Evolutionary conservation across 2,329 filamentous ascomycete species (phyloP), one percentile per base, ranked within the genome.

Genomic region (Leptoxyphium fumago): DNA sequence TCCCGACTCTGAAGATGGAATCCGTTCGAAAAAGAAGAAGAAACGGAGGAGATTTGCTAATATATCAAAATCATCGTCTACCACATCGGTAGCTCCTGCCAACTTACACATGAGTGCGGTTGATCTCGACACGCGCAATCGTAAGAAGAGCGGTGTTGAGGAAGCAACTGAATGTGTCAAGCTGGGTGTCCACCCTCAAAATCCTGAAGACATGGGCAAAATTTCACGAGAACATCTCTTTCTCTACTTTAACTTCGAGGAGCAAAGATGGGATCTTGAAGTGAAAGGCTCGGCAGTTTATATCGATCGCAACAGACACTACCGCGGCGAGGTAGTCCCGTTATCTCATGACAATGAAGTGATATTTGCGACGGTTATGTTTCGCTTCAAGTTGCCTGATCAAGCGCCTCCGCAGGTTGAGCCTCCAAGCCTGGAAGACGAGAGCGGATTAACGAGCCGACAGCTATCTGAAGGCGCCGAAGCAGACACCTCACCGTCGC

Each of bases 221-320:
- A 87, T 88, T 44, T 88, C 83, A 2, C 71, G 82, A 48, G 69
- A 81, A 52, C 84, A 89, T 59, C 67, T 84, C 41, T 80, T 78
- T 54, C 84, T 89, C 52, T 68, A 74, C 40, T 88, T 80, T 63
- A 82, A 83, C 54, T 69, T 74, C 48, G 66, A 75, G 10, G 69
- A 69, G 36, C 69, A 75, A 15, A 66, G 75, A 6, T 88, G 84
- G 54, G 76, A 84, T 56, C 75, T 82, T 40, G 64, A 72, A 43
- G 72, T 79, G 2, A 66, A 77, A 41, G 75, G 77, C 30, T 86
- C 86, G 52, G 81, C 82, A 5, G 78, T 82, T 54, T 82, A 83
- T 55, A 72, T 77, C 49, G 74, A 82, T 43, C 78, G 80, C 40
- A 64, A 42, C 10, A 43, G 40, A 11, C 45, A 51, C 30, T 46